These are phyloP conservation scores for Quercus agrifolia DNA, from an alignment of 306 rosid genomes.

Conservation along the genomic window DNA sequence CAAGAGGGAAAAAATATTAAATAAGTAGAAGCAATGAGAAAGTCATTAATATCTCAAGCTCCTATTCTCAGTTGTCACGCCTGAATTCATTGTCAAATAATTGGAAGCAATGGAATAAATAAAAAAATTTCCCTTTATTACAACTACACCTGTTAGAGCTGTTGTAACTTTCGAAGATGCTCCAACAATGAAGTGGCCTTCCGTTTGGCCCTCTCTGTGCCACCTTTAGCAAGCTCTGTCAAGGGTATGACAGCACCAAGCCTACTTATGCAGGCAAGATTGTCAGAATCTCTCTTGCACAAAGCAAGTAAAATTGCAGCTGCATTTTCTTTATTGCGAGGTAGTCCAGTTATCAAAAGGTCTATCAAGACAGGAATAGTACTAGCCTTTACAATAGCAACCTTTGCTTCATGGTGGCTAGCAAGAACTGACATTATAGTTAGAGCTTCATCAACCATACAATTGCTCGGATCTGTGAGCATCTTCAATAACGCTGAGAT, in stretches of 20 bases:
- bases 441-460: conserved; percentile 86
- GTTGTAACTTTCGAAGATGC: conserved; percentile 75
- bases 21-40: conserved; percentile 51
- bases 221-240: conserved; percentile 66
- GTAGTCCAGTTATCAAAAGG: conserved; percentile 75
- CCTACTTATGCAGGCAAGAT: conserved; percentile 74
- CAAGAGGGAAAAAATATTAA: conserved; percentile 34
- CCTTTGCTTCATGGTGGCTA: conserved; percentile 86
- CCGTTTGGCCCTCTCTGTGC: conserved; percentile 91
- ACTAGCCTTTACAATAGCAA: conserved; percentile 74
- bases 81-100: conserved; percentile 35
- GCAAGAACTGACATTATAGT: conserved; percentile 95
- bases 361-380: conserved; percentile 87
- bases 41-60: conserved; percentile 50
- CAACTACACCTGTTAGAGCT: conserved; percentile 34
- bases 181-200: conserved; percentile 87
- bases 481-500: conserved; percentile 67
- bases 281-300: conserved; percentile 77
- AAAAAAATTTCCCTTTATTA: conserved; percentile 17
- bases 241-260: conserved; percentile 88
- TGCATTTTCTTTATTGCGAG: conserved; percentile 87
- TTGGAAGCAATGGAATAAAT: conserved; percentile 32
- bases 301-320: conserved; percentile 85
- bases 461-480: conserved; percentile 78
- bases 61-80: conserved; percentile 48